Conservation (phyloP, 2,329 filamentous ascomycete species). For the Tothia fuscella region DNA sequence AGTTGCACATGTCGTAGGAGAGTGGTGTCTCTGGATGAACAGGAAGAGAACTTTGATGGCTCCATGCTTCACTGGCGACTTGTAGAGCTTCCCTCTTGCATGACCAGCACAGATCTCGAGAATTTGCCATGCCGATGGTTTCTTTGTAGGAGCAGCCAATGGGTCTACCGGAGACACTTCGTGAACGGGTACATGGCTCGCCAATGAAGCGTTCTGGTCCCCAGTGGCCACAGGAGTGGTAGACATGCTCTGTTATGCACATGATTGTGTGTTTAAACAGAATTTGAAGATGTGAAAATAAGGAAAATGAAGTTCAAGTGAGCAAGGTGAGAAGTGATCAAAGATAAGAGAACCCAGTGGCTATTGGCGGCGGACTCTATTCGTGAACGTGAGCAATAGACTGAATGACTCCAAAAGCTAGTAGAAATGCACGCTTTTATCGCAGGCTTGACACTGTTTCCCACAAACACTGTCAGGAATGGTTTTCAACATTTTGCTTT, state of each 20-base stretch:
- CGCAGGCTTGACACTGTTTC: too few relatives aligned
- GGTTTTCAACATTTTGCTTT: too few relatives aligned
- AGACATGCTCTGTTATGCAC: constrained; percentile 23
- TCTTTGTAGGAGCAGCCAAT: constrained; percentile 7
- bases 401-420: too few relatives aligned
- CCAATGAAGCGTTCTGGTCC: constrained; percentile 18
- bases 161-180: constrained; percentile 1
- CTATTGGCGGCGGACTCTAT: too few relatives aligned
- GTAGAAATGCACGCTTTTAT: too few relatives aligned
- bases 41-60: background rate
- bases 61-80: background rate
- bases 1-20: background rate
- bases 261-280: constrained; percentile 13
- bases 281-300: background rate
- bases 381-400: too few relatives aligned
- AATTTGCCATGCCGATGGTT: constrained; percentile 8
- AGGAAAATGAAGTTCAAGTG: too few relatives aligned
- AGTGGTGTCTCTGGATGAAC: background rate
- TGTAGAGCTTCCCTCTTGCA: constrained; percentile 2
- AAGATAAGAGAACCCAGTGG: too few relatives aligned
- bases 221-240: constrained; percentile 23
- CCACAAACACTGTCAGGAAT: too few relatives aligned
- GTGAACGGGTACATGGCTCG: constrained; percentile 21
- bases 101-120: constrained; percentile 2
- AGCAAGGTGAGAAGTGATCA: too few relatives aligned